phyloP scores from a whole-genome alignment of 805 yeast genomes.

The Lipomyces sp. region DNA sequence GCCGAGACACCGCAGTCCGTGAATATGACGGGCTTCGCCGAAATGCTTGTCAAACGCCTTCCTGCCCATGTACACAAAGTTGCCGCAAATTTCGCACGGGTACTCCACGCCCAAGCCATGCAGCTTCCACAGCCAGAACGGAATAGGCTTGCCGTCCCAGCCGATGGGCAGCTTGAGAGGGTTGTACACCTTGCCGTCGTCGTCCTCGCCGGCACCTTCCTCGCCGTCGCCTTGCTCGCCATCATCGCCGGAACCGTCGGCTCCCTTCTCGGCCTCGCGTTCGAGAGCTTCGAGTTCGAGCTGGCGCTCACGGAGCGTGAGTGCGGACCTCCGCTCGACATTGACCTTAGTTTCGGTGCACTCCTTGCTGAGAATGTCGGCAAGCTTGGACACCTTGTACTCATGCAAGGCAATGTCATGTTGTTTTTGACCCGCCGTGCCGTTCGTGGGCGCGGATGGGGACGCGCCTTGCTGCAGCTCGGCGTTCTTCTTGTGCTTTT shows the following conservation, averaged over 20 bases:
- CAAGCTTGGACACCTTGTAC: slow-evolving; percentile 41
- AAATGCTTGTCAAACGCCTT: slow-evolving; percentile 72
- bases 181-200: slow-evolving; percentile 39
- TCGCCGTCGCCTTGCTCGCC: slow-evolving; percentile 33
- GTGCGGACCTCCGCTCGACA: slow-evolving; percentile 59
- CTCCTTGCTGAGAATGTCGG: slow-evolving; percentile 41
- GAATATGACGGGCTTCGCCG: slow-evolving; percentile 60
- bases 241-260: slow-evolving; percentile 5
- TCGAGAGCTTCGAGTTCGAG: slow-evolving; percentile 50
- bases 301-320: slow-evolving; percentile 67
- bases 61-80: slow-evolving; percentile 68
- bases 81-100: slow-evolving; percentile 84
- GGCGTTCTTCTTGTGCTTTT: slow-evolving; percentile 62
- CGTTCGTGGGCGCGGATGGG: neutral
- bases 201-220: slow-evolving; percentile 35
- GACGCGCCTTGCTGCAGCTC: slow-evolving; percentile 22
- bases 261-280: slow-evolving; percentile 31
- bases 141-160: slow-evolving; percentile 87
- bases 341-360: slow-evolving; percentile 55
- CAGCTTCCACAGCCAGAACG: slow-evolving; percentile 86
- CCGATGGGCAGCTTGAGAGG: slow-evolving; percentile 72
- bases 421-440: slow-evolving; percentile 12
- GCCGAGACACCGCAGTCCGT: slow-evolving; percentile 75
- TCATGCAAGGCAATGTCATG: slow-evolving; percentile 39
- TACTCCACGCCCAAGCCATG: slow-evolving; percentile 76